Conservation (phyloP, 129 eudicot species). For the Silybum marianum region DNA sequence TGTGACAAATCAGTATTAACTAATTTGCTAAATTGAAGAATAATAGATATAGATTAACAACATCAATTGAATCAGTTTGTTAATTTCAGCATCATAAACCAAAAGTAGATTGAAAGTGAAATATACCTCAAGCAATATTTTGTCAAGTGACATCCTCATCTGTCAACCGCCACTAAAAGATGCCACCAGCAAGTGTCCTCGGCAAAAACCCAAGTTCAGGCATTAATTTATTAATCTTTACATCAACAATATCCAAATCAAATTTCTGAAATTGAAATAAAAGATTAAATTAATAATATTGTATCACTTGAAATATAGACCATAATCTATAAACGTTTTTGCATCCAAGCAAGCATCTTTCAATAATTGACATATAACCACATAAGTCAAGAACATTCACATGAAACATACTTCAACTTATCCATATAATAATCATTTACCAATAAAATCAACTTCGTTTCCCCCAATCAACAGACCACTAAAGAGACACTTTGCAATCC, state of each 20-base stretch:
- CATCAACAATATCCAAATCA: slow-evolving; percentile 79
- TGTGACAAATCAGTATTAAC: too few relatives aligned
- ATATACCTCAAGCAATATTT: slow-evolving; percentile 40
- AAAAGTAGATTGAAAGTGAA: too few relatives aligned
- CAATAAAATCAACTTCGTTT: not conserved
- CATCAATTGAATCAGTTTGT: too few relatives aligned
- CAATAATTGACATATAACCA: too few relatives aligned
- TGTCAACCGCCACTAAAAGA: slow-evolving; percentile 98
- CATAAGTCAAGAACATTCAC: too few relatives aligned
- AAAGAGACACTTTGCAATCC: not conserved
- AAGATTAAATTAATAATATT: not conserved
- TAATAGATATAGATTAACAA: too few relatives aligned
- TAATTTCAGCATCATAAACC: too few relatives aligned
- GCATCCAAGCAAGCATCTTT: too few relatives aligned
- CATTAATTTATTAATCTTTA: slow-evolving; percentile 78
- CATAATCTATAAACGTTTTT: not conserved
- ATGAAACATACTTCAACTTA: too few relatives aligned
- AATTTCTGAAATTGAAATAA: not conserved
- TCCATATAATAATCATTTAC: too few relatives aligned
- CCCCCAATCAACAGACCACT: too few relatives aligned
- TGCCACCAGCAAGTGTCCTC: slow-evolving; percentile 61
- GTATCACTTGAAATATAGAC: not conserved
- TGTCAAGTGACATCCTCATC: slow-evolving; percentile 87
- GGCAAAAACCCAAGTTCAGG: slow-evolving; percentile 85
- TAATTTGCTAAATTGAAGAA: too few relatives aligned